A percentile compares a stretch with the other conserved stretches of the same genome.
phyloP scores from a whole-genome alignment of 2,329 filamentous ascomycete species.

The Cercospora sp. region DNA sequence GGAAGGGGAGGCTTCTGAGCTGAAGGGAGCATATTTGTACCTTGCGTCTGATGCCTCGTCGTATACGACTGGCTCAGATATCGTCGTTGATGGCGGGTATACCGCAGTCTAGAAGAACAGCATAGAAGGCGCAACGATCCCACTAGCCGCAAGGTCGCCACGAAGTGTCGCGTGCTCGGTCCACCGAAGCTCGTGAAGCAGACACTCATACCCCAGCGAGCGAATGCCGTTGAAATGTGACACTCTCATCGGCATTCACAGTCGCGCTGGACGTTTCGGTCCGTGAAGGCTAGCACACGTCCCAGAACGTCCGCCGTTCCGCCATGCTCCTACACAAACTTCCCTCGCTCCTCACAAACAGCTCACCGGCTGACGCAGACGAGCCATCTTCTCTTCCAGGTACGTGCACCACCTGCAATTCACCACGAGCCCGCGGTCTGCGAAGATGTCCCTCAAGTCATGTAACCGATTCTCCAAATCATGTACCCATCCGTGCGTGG shows the following conservation, averaged over 20 bases:
- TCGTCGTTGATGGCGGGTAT: constrained; percentile 39
- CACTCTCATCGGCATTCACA: neutral
- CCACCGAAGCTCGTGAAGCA: neutral
- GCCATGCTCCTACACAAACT: neutral
- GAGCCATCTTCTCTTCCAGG: neutral
- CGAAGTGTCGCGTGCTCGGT: neutral
- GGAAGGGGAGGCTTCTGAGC: constrained; percentile 35
- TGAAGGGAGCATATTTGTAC: constrained; percentile 39
- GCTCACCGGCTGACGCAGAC: neutral
- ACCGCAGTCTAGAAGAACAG: constrained; percentile 18
- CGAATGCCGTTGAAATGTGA: neutral
- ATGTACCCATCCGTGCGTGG: constrained; percentile 11
- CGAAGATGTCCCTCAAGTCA: neutral
- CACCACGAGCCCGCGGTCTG: neutral
- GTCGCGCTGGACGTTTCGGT: neutral
- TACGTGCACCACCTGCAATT: constrained; percentile 8
- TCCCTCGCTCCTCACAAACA: neutral
- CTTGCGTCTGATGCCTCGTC: constrained; percentile 37
- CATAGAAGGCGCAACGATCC: neutral
- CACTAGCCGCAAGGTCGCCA: neutral
- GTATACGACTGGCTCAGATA: constrained; percentile 38
- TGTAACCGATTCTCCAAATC: constrained; percentile 5
- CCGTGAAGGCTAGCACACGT: neutral
- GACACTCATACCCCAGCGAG: neutral
- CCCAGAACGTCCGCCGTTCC: neutral